phyloP scores from a whole-genome alignment of 306 rosid species.

The Vicia faba region DNA sequence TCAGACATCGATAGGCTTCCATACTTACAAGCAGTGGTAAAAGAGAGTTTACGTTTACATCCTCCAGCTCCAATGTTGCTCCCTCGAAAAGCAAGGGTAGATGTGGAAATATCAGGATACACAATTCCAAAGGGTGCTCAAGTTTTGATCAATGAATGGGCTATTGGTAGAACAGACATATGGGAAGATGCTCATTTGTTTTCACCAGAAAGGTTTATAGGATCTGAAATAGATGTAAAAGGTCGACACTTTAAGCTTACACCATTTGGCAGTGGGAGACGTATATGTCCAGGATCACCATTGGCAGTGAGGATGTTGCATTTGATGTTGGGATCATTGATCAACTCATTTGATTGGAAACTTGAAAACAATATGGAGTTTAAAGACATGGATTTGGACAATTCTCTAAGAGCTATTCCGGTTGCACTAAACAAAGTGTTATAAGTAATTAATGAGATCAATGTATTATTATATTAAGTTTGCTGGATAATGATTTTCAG shows the following conservation, averaged over 20 bases:
- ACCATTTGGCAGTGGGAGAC: slow-evolving; percentile 54
- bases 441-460: too few relatives aligned
- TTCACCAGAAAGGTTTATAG: slow-evolving; percentile 59
- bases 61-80: slow-evolving; percentile 52
- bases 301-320: slow-evolving; percentile 21
- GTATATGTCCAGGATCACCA: slow-evolving; percentile 51
- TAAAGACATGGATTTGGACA: slow-evolving; percentile 48
- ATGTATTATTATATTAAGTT: too few relatives aligned
- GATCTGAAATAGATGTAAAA: slow-evolving; percentile 45
- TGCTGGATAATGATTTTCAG: too few relatives aligned
- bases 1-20: slow-evolving; percentile 52
- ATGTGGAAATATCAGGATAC: slow-evolving; percentile 49
- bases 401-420: slow-evolving; percentile 31
- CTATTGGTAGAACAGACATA: slow-evolving; percentile 37
- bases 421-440: neutral
- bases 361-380: slow-evolving; percentile 43
- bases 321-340: too few relatives aligned
- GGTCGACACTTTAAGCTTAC: slow-evolving; percentile 52
- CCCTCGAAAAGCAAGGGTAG: slow-evolving; percentile 51
- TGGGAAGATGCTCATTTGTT: slow-evolving; percentile 54
- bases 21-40: slow-evolving; percentile 55
- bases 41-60: slow-evolving; percentile 53
- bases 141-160: slow-evolving; percentile 55
- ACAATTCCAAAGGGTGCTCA: slow-evolving; percentile 54
- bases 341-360: neutral